Percentiles rank a stretch among this genome's conserved stretches.
phyloP scores from a whole-genome alignment of 257 asterid genomes.

The Thymus mandschuricus region DNA sequence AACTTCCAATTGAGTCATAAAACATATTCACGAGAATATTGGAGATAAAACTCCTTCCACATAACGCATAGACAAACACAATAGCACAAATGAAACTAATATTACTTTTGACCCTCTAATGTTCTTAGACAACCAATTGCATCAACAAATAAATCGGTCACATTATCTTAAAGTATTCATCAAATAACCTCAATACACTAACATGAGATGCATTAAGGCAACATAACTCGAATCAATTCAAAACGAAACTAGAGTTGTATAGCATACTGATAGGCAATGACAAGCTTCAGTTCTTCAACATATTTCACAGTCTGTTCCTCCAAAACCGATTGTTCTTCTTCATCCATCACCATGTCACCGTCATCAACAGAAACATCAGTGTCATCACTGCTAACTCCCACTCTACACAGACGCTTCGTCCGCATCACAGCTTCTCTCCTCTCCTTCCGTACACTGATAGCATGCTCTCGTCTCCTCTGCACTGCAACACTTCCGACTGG shows the following conservation, averaged over 20 bases:
- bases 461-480: conserved; percentile 83
- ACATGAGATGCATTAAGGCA: background rate
- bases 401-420: conserved; percentile 85
- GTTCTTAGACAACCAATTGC: background rate
- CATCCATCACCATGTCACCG: conserved; percentile 67
- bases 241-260: conserved; percentile 10
- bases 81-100: background rate
- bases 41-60: conserved; percentile 3
- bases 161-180: background rate
- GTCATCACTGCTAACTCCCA: conserved; percentile 56
- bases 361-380: conserved; percentile 45
- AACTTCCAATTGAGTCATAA: background rate
- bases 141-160: background rate
- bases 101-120: background rate
- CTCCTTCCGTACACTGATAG: conserved; percentile 78
- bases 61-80: background rate
- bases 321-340: conserved; percentile 67
- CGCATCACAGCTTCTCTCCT: conserved; percentile 91
- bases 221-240: conserved; percentile 21
- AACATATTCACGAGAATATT: background rate
- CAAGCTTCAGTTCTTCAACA: conserved; percentile 67
- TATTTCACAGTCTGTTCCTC: conserved; percentile 76
- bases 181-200: background rate
- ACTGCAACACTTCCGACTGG: conserved; percentile 84
- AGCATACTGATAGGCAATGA: conserved; percentile 72